A percentile compares a stretch with the other conserved stretches of the same genome.
Conservation (phyloP, 2,329 filamentous ascomycete genomes). For the Aspergillus puulaauensis region DNA sequence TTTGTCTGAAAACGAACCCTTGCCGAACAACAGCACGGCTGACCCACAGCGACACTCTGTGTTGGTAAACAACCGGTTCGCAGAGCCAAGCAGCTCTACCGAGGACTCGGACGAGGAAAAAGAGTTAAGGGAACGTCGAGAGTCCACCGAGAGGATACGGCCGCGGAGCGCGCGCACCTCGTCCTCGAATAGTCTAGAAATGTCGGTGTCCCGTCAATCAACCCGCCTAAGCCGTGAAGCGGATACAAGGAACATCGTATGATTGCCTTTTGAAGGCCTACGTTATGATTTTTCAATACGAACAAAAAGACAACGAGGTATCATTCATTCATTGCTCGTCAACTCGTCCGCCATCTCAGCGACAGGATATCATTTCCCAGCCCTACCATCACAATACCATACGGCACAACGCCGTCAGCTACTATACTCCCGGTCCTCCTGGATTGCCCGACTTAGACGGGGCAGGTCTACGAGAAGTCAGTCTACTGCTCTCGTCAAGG, state of each 20-base stretch:
- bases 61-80: slow-evolving; percentile 38
- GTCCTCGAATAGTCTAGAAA: neutral
- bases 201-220: neutral
- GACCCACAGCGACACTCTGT: slow-evolving; percentile 28
- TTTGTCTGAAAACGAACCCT: slow-evolving; percentile 34
- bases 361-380: neutral
- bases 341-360: slow-evolving; percentile 2
- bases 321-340: slow-evolving; percentile 11
- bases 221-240: slow-evolving; percentile 2
- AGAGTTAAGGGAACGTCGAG: neutral
- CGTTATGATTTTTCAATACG: neutral
- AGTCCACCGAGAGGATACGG: slow-evolving; percentile 14
- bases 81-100: slow-evolving; percentile 17
- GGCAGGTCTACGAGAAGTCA: slow-evolving; percentile 20
- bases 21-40: slow-evolving; percentile 35
- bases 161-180: slow-evolving; percentile 12
- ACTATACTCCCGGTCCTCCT: neutral
- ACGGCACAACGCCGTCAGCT: neutral
- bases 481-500: neutral
- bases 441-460: slow-evolving; percentile 14
- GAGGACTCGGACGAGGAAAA: slow-evolving; percentile 10
- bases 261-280: neutral
- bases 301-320: neutral
- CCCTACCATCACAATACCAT: neutral
- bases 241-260: slow-evolving; percentile 13